A percentile compares a stretch with the other conserved stretches of the same genome.
phyloP scores from a whole-genome alignment of 2,329 filamentous ascomycete species.

The Didymella glomerata region DNA sequence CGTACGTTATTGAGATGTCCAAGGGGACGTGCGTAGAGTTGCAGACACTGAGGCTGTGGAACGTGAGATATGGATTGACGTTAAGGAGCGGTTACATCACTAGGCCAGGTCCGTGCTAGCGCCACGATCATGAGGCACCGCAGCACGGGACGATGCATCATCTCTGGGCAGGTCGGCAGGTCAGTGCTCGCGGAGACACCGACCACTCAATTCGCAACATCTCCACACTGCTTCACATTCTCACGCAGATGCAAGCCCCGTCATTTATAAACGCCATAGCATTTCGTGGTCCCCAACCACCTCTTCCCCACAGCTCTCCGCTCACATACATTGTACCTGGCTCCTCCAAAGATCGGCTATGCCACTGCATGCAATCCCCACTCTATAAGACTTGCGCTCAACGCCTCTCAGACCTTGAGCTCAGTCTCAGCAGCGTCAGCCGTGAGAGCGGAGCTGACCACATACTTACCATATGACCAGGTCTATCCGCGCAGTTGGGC shows the following conservation, averaged over 20 bases:
- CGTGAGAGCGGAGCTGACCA: background rate
- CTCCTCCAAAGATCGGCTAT: background rate
- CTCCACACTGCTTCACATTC: slow-evolving; percentile 12
- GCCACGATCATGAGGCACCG: slow-evolving; percentile 11
- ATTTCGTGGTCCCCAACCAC: slow-evolving; percentile 8
- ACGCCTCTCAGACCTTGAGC: background rate
- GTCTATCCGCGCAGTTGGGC: background rate
- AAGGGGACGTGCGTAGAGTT: slow-evolving; percentile 22
- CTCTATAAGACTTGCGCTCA: slow-evolving; percentile 7
- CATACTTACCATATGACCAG: background rate
- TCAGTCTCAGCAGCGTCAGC: background rate
- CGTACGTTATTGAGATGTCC: slow-evolving; percentile 13
- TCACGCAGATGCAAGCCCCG: slow-evolving; percentile 5
- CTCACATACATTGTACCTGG: slow-evolving; percentile 1
- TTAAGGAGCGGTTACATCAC: slow-evolving; percentile 21
- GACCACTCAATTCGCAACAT: slow-evolving; percentile 6
- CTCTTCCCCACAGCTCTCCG: background rate
- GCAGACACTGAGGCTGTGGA: slow-evolving; percentile 19
- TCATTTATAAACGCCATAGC: slow-evolving; percentile 1
- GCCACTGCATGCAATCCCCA: slow-evolving; percentile 7
- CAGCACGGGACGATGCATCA: slow-evolving; percentile 19
- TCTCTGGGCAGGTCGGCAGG: slow-evolving; percentile 15
- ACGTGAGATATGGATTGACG: slow-evolving; percentile 20
- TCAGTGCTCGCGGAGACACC: slow-evolving; percentile 11
- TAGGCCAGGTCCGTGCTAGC: slow-evolving; percentile 8